Base-by-base conservation (phyloP, 768 basidiomycete species). In the Kockovaella imperatae region DNA sequence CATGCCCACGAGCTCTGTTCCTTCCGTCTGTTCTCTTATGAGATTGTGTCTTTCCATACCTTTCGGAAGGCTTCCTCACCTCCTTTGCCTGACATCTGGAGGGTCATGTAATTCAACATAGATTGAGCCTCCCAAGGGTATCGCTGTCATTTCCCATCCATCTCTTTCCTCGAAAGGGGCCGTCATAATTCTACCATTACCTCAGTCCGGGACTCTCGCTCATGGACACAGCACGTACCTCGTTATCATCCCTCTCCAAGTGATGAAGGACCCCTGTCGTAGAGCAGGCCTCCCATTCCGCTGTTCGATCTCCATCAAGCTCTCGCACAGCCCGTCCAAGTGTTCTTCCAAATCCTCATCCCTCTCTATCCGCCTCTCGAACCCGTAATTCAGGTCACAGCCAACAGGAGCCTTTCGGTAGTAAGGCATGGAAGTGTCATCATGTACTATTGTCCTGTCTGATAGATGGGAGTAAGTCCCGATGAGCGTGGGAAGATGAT, bases 211-310 rank as follows among this genome's bases (percentile, higher is more conserved):
- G 6, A 13, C 42, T 34, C 32, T 26, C n/a, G 18, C 23, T 31
- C 40, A 17, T 20, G 23, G 11, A 35, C 49, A 14, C 11, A 14
- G 24, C 2, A 32, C 59, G 43, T 42, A 67, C 69, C 67, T 63
- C 6, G 71, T 72, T 17, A 70, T 53, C 65, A 71, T 70, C 2
- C 71, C 71, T 50, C 71, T 52, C 68, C 70, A 72, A 17, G 67
- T 71, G 24, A 72, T 60, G 18, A 71, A 45, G 2, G 64, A 64
- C 2, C 60, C 60, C 43, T 42, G 49, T 49, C 59, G 56, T 49
- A 60, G 49, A 7, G 36, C 52, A 35, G 40, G 32, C 21, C 50
- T 49, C 21, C 42, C 54, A n/a, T n/a, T n/a, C 17, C 28, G 14
- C 35, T 45, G 30, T 18, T 26, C 17, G 5, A 56, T 47, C 26